phyloP scores from a whole-genome alignment of 1,284 basidiomycete genomes.

The Puccinia novopanici region DNA sequence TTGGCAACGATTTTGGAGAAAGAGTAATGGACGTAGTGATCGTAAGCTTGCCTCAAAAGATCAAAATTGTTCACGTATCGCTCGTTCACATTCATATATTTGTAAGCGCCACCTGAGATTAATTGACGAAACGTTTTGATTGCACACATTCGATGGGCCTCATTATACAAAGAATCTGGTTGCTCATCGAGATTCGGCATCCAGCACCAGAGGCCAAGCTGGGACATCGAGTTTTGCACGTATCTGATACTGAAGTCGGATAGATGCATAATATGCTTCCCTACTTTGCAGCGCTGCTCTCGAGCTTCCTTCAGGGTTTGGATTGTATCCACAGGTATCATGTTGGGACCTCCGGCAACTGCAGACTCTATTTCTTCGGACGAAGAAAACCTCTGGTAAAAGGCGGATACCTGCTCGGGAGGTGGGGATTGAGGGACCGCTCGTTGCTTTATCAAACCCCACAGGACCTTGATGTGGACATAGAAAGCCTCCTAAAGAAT shows the following conservation, averaged over 20 bases:
- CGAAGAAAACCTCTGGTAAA: neutral
- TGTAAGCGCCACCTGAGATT: neutral
- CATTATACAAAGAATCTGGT: constrained; percentile 14
- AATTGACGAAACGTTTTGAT: neutral
- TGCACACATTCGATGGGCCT: constrained; percentile 4
- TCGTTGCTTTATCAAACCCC: constrained; percentile 17
- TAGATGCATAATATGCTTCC: neutral
- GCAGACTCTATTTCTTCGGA: neutral
- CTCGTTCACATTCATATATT: constrained; percentile 17
- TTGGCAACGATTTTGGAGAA: neutral
- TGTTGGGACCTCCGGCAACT: too few relatives aligned
- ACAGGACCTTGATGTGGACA: constrained; percentile 32
- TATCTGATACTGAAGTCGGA: constrained; percentile 4
- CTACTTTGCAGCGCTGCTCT: too few relatives aligned
- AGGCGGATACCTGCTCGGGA: neutral
- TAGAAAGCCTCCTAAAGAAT: constrained; percentile 38
- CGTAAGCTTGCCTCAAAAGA: neutral
- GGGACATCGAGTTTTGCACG: neutral
- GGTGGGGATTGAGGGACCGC: neutral
- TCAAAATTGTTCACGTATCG: neutral
- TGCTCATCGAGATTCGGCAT: constrained; percentile 2
- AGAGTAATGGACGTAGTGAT: constrained; percentile 22
- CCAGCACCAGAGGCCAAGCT: neutral
- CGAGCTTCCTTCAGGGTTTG: constrained; percentile 10
- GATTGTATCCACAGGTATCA: neutral